A percentile compares a stretch with the other conserved stretches of the same genome.
These are phyloP conservation scores for Debaryomyces sp. DNA, from an alignment of 1,139 yeast genomes.

Conservation along the genomic window DNA sequence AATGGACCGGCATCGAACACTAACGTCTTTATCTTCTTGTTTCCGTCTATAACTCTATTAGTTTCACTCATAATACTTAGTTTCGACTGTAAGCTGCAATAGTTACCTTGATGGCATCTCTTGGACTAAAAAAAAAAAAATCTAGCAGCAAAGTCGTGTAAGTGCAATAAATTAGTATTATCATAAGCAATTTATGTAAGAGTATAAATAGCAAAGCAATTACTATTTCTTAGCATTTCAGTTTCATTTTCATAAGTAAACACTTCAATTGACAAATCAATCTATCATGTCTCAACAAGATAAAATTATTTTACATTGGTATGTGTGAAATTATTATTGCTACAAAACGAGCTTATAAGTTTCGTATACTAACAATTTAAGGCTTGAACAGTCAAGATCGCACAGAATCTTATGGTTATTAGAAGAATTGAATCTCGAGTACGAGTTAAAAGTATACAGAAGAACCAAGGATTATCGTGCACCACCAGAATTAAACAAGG, in stretches of 20 bases:
- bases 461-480: constrained; percentile 35
- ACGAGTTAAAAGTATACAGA: constrained; percentile 35
- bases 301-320: constrained; percentile 26
- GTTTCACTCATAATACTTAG: neutral
- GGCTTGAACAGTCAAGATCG: constrained; percentile 43
- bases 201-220: neutral
- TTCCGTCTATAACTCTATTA: neutral
- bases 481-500: constrained; percentile 34
- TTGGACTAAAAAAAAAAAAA: neutral
- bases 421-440: constrained; percentile 37
- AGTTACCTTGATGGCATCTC: neutral
- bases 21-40: constrained; percentile 48
- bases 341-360: neutral
- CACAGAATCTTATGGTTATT: constrained; percentile 44
- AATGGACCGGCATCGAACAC: constrained; percentile 95
- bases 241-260: neutral
- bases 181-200: neutral
- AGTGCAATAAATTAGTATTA: neutral
- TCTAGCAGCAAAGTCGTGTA: constrained; percentile 3
- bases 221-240: neutral
- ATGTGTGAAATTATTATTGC: constrained; percentile 11
- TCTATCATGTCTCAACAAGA: constrained; percentile 7
- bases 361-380: constrained; percentile 9
- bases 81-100: neutral
- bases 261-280: neutral